These are phyloP conservation scores for Avena insularis DNA, from an alignment of 176 grass and related monocot genomes.

Conservation along the genomic window DNA sequence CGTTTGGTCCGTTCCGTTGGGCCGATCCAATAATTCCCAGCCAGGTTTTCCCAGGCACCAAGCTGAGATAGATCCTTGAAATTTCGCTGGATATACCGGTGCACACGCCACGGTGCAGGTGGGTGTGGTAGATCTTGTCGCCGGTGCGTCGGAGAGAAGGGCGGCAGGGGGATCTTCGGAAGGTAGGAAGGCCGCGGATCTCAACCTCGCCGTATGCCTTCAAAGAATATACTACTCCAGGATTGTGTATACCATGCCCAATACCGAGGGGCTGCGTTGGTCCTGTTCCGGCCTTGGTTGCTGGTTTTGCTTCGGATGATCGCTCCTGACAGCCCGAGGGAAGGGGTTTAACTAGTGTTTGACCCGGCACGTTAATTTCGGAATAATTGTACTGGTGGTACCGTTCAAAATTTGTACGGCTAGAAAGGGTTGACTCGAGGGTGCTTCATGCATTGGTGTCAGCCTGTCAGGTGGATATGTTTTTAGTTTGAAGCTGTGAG, in stretches of 20 bases:
- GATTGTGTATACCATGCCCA: background rate
- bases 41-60: background rate
- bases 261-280: background rate
- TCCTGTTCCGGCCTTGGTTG: background rate
- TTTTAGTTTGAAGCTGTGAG: no score
- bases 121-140: conserved; percentile 32
- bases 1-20: conserved; percentile 21
- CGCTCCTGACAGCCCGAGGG: no score
- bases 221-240: background rate
- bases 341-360: background rate
- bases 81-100: no score
- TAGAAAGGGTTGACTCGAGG: background rate
- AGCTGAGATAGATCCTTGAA: no score
- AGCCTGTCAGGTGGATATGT: no score
- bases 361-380: background rate
- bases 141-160: background rate
- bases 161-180: conserved; percentile 48
- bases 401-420: background rate
- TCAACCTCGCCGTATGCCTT: conserved; percentile 8
- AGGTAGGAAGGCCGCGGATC: conserved; percentile 32
- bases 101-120: background rate
- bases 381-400: background rate
- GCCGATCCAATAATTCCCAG: background rate
- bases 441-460: background rate
- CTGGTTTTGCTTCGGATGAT: no score